Base-by-base conservation (phyloP, 208 protist genomes). In the Wallacemonas sp. region DNA sequence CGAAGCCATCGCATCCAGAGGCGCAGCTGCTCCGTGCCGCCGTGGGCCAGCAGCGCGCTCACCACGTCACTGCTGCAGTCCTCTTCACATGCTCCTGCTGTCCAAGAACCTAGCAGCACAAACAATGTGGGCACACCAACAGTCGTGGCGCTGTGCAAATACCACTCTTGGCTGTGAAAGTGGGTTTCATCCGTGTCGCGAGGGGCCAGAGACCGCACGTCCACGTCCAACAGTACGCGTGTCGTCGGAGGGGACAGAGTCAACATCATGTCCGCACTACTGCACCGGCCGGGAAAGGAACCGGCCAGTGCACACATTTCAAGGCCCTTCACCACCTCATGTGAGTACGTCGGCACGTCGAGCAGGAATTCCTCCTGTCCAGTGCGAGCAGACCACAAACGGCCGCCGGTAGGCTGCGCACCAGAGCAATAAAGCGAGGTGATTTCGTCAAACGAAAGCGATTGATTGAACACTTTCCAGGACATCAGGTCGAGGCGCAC, bases 1-100 rank as follows among this genome's bases (percentile, higher is more conserved):
- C 45, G 46, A 10, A 73, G 21, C 52, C 55, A 62, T 3, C 46
- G 17, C 61, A 88, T 72, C 85, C 85, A 91, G 19, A 60, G 64
- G 46, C 76, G 39, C 85, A 78, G 87, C 71, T 89, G 68, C 22
- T 55, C 50, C 33, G 78, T 58, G 19, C 76, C 85, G n/a, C 81
- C 81, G 45, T 81, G 79, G 21, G 71, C 68, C 33, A 91, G 58
- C 15, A 89, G 65, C 30, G 79, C 67, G 59, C 72, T 59, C 10
- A 71, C 60, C 36, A 45, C 70, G 42, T 68, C 66, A 8, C 68
- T 69, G 45, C 58, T 69, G 1, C 64, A 65, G 41, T 57, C 21
- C 30, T 10, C 24, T 8, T 57, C 50, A 8, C 33, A 4, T 8
- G 30, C 50, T 3, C 50, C 50, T 17, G 50, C 50, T 13, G 30